Conservation (phyloP, 768 basidiomycete genomes). For the Jaapia argillacea region DNA sequence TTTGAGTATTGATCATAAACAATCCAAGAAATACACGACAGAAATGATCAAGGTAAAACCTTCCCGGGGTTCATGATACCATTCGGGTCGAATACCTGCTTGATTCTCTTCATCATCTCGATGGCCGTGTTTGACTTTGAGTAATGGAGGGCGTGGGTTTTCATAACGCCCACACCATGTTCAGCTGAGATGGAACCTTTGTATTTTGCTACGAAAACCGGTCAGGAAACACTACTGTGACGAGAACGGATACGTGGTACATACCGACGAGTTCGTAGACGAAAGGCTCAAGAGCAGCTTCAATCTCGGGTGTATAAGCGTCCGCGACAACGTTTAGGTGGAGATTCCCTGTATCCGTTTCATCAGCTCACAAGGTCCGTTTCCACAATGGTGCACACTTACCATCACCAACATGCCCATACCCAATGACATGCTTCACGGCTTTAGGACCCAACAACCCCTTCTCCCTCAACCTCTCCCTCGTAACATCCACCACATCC, state of each 20-base stretch:
- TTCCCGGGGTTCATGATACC: conserved; percentile 94
- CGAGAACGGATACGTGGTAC: conserved; percentile 17
- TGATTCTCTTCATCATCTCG: conserved; percentile 85
- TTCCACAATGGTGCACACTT: conserved; percentile 14
- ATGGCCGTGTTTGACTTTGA: conserved; percentile 76
- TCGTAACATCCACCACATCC: conserved; percentile 71
- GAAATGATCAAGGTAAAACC: conserved; percentile 35
- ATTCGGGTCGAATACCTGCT: conserved; percentile 78
- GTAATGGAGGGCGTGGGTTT: conserved; percentile 82
- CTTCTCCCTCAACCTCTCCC: conserved; percentile 58
- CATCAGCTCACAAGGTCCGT: conserved; percentile 1
- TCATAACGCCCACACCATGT: conserved; percentile 95
- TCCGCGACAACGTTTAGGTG: conserved; percentile 88
- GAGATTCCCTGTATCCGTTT: conserved; percentile 90
- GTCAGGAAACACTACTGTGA: not conserved
- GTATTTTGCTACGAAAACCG: conserved; percentile 42
- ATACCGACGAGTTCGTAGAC: conserved; percentile 84
- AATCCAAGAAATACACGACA: not conserved
- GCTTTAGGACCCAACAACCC: conserved; percentile 62
- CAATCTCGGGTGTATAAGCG: conserved; percentile 73
- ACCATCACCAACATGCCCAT: conserved; percentile 97
- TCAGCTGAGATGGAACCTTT: conserved; percentile 94
- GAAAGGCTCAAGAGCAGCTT: conserved; percentile 87
- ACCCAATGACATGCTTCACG: conserved; percentile 83
- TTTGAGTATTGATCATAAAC: not conserved